A percentile compares a stretch with the other conserved stretches of the same genome.
Conservation (phyloP, 2,329 filamentous ascomycete genomes). For the Moelleriella libera region DNA sequence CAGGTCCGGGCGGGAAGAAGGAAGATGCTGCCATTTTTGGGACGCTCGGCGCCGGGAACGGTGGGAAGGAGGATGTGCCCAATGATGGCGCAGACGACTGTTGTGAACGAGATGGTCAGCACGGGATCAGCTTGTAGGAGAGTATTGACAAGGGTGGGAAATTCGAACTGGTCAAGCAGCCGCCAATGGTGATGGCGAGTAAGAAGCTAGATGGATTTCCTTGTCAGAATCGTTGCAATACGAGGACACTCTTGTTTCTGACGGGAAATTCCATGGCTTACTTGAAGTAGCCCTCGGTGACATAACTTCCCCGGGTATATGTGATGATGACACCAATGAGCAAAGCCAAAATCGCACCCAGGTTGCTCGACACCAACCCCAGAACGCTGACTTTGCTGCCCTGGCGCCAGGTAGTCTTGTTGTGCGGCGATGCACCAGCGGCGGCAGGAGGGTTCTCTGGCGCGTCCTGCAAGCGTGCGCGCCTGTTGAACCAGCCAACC, state of each 20-base stretch:
- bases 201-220: conserved; percentile 4
- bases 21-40: conserved; percentile 5
- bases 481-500: conserved; percentile 4
- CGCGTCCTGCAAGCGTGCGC: conserved; percentile 1
- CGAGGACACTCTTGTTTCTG: not conserved
- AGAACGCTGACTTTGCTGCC: conserved; percentile 8
- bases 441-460: not conserved
- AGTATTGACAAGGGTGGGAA: too few species aligned
- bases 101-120: not conserved
- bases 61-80: conserved; percentile 8
- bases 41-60: conserved; percentile 5
- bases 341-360: conserved; percentile 7
- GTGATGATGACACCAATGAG: conserved; percentile 9
- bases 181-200: conserved; percentile 7
- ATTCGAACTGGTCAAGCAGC: conserved; percentile 7
- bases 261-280: not conserved
- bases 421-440: not conserved
- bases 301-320: conserved; percentile 6
- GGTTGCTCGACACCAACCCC: conserved; percentile 6
- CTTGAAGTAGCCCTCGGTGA: conserved; percentile 8
- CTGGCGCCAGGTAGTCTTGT: conserved; percentile 5
- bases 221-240: not conserved
- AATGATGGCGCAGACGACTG: conserved; percentile 5
- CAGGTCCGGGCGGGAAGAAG: conserved; percentile 7
- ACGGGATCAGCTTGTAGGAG: too few species aligned